Evolutionary conservation across 2,329 filamentous ascomycete genomes (phyloP), one percentile per base, ranked within the genome.

Genomic region (Fusarium ramigenum): DNA sequence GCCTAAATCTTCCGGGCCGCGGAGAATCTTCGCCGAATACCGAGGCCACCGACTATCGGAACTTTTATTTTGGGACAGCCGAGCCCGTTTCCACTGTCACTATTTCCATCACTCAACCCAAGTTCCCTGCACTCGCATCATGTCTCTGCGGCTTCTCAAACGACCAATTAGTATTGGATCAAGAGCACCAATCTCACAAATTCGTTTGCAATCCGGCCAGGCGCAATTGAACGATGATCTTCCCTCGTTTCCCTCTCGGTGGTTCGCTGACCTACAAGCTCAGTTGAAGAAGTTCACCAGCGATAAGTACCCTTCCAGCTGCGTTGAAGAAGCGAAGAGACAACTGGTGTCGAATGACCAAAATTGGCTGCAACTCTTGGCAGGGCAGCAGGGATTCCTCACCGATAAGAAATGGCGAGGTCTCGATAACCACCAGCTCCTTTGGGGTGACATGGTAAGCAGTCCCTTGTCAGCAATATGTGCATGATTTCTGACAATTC

Each of bases 391-490:
- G 12, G 72, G 72, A 0, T 74, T 72, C 2, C 40, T 72, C 0
- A 66, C 53, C 5, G 68, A 66, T 19, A 65, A 63, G 37, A 57
- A 50, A 57, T 74, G 71, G 72, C 60, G 60, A 30, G 60, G 56
- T 12, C 47, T 74, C 7, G 60, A 72, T 32, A 47, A 64, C 8
- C 58, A 74, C 28, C 71, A 64, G 25, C 19, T 74, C 9, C 59
- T 74, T 1, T 74, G 71, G 72, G 71, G 68, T 4, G 72, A 69
- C 21, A 74, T 74, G 71, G 71, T 74, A 47, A 44, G 63, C n/a
- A 5, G 12, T 10, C 25, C 8, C 11, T 39, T 16, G 7, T n/a
- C 3, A 18, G 7, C 7, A 21, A 39, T 12, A 19, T 8, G 1
- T 18, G 9, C 9, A 5, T 21, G 3, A 15, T 37, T n/a, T 15